These are phyloP conservation scores for Carex pumila DNA, from an alignment of 176 grass and related monocot genomes.

Conservation along the genomic window DNA sequence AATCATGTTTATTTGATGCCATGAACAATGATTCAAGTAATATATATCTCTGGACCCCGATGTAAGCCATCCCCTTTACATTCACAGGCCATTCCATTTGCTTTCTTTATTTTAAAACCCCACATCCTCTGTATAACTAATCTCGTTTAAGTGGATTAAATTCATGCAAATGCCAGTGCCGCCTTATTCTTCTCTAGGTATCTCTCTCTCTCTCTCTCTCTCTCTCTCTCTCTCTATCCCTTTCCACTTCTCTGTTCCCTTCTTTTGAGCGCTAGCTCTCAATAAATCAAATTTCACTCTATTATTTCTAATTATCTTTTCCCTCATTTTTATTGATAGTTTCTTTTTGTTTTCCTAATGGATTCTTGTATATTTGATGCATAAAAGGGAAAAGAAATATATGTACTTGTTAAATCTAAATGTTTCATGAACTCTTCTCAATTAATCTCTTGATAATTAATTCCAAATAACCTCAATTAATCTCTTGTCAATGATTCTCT, in stretches of 20 bases:
- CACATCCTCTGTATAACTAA: neutral
- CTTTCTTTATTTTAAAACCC: neutral
- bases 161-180: neutral
- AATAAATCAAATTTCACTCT: neutral
- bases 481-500: neutral
- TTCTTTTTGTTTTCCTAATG: neutral
- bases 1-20: neutral
- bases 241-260: neutral
- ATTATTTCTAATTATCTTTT: neutral
- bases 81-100: neutral
- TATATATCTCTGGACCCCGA: neutral
- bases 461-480: neutral
- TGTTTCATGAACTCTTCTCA: neutral
- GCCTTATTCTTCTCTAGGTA: neutral
- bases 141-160: neutral
- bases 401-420: neutral
- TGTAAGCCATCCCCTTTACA: neutral
- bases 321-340: neutral
- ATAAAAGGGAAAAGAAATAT: neutral
- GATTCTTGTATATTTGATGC: neutral
- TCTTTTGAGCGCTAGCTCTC: neutral
- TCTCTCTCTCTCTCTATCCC: neutral
- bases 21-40: neutral
- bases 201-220: no score
- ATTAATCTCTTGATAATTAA: neutral